Evolutionary conservation across 345 rosid species (phyloP), one percentile per base, ranked within the genome.

Genomic region (Linum usitatissimum): DNA sequence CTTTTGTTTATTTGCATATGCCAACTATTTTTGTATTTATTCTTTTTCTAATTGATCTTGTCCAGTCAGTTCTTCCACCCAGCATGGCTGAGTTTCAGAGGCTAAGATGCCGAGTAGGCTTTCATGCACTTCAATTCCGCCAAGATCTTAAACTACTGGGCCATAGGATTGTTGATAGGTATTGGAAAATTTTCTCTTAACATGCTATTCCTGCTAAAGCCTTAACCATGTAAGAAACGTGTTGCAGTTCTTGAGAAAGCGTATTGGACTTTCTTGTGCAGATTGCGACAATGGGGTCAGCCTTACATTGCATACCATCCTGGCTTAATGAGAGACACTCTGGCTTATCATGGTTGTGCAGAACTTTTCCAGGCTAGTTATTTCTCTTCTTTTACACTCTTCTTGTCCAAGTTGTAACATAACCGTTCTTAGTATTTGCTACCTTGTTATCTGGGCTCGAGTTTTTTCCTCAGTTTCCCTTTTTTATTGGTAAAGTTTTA

Each of bases 301-400:
- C 96, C 96, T 69, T 85, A 81, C 74, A 78, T 94, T 61, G 85
- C 84, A 59, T 87, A 78, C 78, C 95, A 94, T 75, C 90, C 96
- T 70, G 99, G 97, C 76, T 80, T 90, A 63, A 78, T 80, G 65
- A 79, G 88, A 73, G 87, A 90, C 56, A 82, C 71, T 71, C 79
- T 94, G 80, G 99, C 99, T 64, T 88, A 84, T 77, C 97, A 88
- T 79, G 99, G 97, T 53, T 94, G 97, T 83, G 96, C 95, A 45
- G 99, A 94, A 78, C 81, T 94, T 70, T 94, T 88, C 62, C 97
- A 94, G 99, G 99, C 82, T 70, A 62, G 74, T 53, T 48, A 61
- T 64, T 59, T 51, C 67, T 66, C 48, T 31, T 71, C 51, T 64
- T 71, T 28, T 61, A 21, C 36, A 28, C 38, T 34, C 8, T 34